These are phyloP conservation scores for Gynostemma pentaphyllum DNA, from an alignment of 306 rosid species.

Conservation along the genomic window DNA sequence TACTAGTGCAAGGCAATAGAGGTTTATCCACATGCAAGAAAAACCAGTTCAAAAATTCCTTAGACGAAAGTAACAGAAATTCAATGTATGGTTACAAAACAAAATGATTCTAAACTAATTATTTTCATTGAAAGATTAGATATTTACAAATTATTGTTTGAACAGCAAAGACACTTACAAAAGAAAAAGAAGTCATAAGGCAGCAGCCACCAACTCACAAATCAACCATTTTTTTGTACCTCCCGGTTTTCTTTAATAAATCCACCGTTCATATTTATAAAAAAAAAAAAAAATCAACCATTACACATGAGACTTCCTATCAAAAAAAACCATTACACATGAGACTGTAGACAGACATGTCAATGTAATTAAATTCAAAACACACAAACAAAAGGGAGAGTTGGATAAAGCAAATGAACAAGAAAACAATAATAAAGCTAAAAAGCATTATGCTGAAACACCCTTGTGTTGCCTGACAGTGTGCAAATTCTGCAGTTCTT, in stretches of 20 bases:
- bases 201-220: not conserved
- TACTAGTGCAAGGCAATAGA: not conserved
- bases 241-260: too few relatives aligned
- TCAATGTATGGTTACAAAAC: not conserved
- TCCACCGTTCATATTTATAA: too few relatives aligned
- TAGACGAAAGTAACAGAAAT: not conserved
- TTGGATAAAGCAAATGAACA: not conserved
- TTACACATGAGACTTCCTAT: too few relatives aligned
- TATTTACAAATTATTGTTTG: not conserved
- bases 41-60: not conserved
- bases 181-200: not conserved
- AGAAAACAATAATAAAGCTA: not conserved
- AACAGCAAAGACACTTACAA: not conserved
- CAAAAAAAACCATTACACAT: not conserved
- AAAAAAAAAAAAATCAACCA: too few relatives aligned
- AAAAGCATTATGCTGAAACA: not conserved
- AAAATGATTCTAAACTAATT: not conserved
- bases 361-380: not conserved
- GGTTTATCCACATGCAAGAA: not conserved
- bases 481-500: not conserved
- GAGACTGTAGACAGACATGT: not conserved
- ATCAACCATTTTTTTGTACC: too few relatives aligned
- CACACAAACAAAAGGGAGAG: not conserved
- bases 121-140: not conserved
- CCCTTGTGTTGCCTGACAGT: not conserved